Conservation (phyloP, 139 green algal genomes). For the Picochlorum sp. region DNA sequence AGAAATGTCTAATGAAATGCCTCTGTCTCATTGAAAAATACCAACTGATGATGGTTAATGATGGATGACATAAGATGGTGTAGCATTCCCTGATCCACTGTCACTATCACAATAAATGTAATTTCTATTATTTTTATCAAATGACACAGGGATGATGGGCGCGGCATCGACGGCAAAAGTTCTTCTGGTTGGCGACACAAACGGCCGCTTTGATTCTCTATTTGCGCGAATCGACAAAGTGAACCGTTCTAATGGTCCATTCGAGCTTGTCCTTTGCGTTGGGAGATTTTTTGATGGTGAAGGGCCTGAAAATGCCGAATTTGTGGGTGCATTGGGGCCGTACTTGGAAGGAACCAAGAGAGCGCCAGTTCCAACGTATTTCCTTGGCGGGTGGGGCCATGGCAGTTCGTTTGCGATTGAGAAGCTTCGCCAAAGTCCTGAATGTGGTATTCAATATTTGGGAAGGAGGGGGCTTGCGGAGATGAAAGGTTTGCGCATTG, state of each 20-base stretch:
- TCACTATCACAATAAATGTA: too few species aligned
- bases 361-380: slow-evolving; percentile 56
- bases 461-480: slow-evolving; percentile 42
- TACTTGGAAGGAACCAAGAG: slow-evolving; percentile 36
- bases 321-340: slow-evolving; percentile 19
- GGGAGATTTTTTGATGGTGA: slow-evolving; percentile 46
- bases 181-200: slow-evolving; percentile 36
- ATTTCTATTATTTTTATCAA: neutral
- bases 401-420: slow-evolving; percentile 6
- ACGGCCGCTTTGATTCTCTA: slow-evolving; percentile 31
- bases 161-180: slow-evolving; percentile 24
- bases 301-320: slow-evolving; percentile 23
- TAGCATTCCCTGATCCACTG: too few species aligned
- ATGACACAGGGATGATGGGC: neutral
- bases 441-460: slow-evolving; percentile 48
- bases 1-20: too few species aligned
- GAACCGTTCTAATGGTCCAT: slow-evolving; percentile 45
- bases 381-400: slow-evolving; percentile 50
- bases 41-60: too few species aligned
- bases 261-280: slow-evolving; percentile 48
- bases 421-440: slow-evolving; percentile 11
- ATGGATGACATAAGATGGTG: too few species aligned
- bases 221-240: slow-evolving; percentile 46
- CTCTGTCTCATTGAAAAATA: too few species aligned
- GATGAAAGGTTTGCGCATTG: slow-evolving; percentile 54